Evolutionary conservation across 306 rosid genomes (phyloP).

Genomic region (Chamaecrista fasciculata): DNA sequence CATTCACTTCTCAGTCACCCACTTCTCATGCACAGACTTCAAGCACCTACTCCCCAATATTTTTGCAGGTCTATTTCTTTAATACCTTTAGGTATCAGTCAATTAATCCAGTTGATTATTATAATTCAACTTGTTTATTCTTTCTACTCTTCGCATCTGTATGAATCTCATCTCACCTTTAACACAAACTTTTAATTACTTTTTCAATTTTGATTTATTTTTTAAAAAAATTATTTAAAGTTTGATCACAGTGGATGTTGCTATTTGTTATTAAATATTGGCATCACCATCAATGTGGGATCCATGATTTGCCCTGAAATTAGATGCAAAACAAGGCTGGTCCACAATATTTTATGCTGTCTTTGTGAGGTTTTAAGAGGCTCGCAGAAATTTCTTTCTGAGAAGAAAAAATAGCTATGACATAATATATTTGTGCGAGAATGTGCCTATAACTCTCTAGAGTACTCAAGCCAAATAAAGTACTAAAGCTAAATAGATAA

Average conservation of each 20-base stretch:
- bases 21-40: slow-evolving; percentile 66
- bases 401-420: background rate
- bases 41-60: slow-evolving; percentile 84
- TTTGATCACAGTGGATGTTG: background rate
- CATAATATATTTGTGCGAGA: background rate
- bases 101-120: background rate
- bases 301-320: background rate
- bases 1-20: slow-evolving; percentile 58
- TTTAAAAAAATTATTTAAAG: background rate
- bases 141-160: background rate
- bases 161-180: background rate
- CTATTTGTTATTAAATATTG: background rate
- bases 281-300: background rate
- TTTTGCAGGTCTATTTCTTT: slow-evolving; percentile 74
- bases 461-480: too few relatives aligned
- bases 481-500: background rate
- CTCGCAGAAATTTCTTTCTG: background rate
- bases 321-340: background rate
- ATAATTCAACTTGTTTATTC: slow-evolving; percentile 14
- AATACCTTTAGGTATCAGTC: slow-evolving; percentile 10
- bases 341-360: background rate
- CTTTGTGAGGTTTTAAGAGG: background rate
- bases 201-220: background rate
- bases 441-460: background rate
- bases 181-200: background rate